phyloP scores from a whole-genome alignment of 495 filamentous ascomycete species.

The Hyaloscypha finlandica region DNA sequence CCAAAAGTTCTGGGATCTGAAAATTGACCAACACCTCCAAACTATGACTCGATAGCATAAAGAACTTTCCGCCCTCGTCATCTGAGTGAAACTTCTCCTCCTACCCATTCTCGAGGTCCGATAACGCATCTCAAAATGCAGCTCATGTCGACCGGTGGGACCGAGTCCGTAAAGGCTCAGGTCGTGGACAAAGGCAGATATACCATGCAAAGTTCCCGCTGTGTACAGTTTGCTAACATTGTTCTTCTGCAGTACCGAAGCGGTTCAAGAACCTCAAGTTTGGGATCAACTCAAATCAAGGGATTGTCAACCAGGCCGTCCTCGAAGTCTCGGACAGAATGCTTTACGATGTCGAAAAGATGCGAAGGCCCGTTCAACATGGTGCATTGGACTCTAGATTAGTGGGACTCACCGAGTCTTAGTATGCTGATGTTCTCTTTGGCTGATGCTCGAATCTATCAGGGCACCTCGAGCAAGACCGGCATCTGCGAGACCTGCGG shows the following conservation, averaged over 20 bases:
- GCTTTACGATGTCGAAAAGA: conserved; percentile 82
- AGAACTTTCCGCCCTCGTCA: background rate
- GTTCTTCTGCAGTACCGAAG: conserved; percentile 37
- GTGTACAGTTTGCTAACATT: background rate
- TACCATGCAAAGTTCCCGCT: conserved; percentile 59
- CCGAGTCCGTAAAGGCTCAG: conserved; percentile 75
- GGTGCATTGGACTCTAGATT: conserved; percentile 85
- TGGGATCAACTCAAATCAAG: conserved; percentile 87
- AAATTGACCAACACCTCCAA: background rate
- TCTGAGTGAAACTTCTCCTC: background rate
- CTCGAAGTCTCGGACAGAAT: conserved; percentile 88
- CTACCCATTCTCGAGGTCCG: background rate
- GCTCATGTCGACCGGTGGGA: conserved; percentile 30
- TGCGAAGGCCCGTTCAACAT: conserved; percentile 68
- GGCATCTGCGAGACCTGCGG: conserved; percentile 81
- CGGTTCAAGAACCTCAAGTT: conserved; percentile 92
- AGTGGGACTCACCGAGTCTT: conserved; percentile 39
- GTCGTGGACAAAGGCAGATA: conserved; percentile 66
- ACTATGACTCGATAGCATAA: background rate
- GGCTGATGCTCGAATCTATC: conserved; percentile 23
- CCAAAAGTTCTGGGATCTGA: background rate
- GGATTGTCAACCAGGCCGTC: conserved; percentile 91
- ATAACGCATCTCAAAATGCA: conserved; percentile 21
- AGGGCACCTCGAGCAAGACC: conserved; percentile 77
- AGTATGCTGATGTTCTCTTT: background rate